Evolutionary conservation across 2,329 filamentous ascomycete genomes (phyloP).

Genomic region (Eurotiales sp.): DNA sequence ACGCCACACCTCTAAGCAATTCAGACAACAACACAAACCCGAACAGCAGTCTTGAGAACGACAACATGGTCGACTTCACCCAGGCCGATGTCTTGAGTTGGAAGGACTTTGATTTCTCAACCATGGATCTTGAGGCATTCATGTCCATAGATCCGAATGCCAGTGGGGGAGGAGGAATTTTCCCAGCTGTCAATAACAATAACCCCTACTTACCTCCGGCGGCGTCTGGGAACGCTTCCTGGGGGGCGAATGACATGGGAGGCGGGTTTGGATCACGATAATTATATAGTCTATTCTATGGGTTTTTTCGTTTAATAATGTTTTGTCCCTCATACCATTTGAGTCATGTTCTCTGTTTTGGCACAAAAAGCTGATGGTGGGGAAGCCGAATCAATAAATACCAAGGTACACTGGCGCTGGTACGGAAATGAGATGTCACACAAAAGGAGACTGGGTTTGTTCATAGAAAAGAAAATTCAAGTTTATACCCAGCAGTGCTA

Average conservation of each 20-base stretch:
- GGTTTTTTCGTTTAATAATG: background rate
- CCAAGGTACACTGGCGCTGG: too few species aligned
- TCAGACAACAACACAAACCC: constrained; percentile 8
- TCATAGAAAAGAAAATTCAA: background rate
- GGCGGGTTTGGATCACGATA: constrained; percentile 6
- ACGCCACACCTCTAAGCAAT: constrained; percentile 1
- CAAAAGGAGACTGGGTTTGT: too few species aligned
- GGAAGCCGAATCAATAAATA: too few species aligned
- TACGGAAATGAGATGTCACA: too few species aligned
- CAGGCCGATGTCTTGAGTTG: constrained; percentile 34
- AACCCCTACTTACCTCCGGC: background rate
- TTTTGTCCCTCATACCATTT: background rate
- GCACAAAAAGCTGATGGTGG: too few species aligned
- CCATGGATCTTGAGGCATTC: constrained; percentile 38
- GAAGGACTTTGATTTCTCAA: constrained; percentile 37
- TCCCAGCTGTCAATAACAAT: background rate
- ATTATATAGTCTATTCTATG: background rate
- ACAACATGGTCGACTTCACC: constrained; percentile 34
- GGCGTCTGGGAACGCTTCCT: background rate
- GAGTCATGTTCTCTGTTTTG: background rate
- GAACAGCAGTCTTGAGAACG: constrained; percentile 15
- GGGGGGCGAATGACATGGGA: constrained; percentile 3
- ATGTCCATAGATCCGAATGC: constrained; percentile 30
- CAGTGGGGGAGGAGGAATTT: background rate
- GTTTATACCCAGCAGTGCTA: background rate